phyloP scores from a whole-genome alignment of 75 land plant genomes.

The Pinus taeda region DNA sequence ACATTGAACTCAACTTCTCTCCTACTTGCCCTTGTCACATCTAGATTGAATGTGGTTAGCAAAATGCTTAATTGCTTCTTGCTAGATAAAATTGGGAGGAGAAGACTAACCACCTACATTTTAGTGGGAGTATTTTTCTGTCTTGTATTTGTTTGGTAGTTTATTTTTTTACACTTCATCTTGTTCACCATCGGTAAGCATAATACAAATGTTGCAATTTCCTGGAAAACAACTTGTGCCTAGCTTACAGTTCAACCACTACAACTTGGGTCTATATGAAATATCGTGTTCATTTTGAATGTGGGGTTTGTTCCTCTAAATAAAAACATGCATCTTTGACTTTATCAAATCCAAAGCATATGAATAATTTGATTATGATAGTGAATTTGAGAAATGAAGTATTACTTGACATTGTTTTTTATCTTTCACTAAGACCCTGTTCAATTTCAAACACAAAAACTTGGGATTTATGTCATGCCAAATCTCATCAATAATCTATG shows the following conservation, averaged over 20 bases:
- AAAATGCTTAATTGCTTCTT: slow-evolving; percentile 10
- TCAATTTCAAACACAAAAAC: slow-evolving; percentile 15
- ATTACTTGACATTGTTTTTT: not conserved
- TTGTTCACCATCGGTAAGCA: slow-evolving; percentile 20
- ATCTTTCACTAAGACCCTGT: slow-evolving; percentile 74
- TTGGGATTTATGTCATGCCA: slow-evolving; percentile 25
- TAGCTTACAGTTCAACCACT: not conserved
- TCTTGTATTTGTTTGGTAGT: slow-evolving; percentile 20
- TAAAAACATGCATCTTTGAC: slow-evolving; percentile 21
- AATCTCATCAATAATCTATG: slow-evolving; percentile 46
- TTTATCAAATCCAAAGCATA: not conserved
- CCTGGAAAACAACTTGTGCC: slow-evolving; percentile 5
- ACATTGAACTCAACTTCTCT: not conserved
- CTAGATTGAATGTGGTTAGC: not conserved
- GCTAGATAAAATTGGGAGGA: slow-evolving; percentile 60
- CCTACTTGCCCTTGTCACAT: not conserved
- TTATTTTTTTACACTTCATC: slow-evolving; percentile 25
- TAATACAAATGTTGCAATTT: not conserved
- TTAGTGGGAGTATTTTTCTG: slow-evolving; percentile 22
- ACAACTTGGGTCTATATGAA: slow-evolving; percentile 22
- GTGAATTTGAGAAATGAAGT: not conserved
- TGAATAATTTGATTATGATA: not conserved
- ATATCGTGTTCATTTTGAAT: slow-evolving; percentile 9
- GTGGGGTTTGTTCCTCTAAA: slow-evolving; percentile 40
- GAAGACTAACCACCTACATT: slow-evolving; percentile 15